Percentiles rank a stretch among this genome's conserved stretches.
These are phyloP conservation scores for Puccinellia tenuiflora DNA, from an alignment of 176 grass and related monocot species.

Conservation along the genomic window DNA sequence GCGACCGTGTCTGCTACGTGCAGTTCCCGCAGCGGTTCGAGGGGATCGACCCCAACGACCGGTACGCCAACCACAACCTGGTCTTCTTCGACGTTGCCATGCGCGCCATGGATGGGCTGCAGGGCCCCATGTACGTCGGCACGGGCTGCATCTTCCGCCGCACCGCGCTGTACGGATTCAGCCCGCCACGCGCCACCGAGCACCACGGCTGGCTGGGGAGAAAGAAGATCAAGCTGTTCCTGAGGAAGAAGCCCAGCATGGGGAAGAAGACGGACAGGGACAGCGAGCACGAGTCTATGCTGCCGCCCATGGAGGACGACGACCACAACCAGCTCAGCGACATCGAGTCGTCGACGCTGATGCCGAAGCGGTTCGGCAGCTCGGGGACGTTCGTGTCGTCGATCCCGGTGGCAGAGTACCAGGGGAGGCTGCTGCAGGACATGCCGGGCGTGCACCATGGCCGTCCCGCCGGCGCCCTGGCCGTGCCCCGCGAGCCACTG, in stretches of 20 bases:
- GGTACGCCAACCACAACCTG: constrained; percentile 94
- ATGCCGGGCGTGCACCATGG: constrained; percentile 61
- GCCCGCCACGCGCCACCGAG: constrained; percentile 84
- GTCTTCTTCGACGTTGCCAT: constrained; percentile 94
- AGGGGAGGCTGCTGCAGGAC: constrained; percentile 81
- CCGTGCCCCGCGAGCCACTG: constrained; percentile 79
- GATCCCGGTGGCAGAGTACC: constrained; percentile 86
- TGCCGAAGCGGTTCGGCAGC: constrained; percentile 72
- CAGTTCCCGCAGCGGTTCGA: constrained; percentile 98
- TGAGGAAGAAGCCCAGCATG: constrained; percentile 52
- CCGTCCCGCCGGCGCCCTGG: constrained; percentile 64
- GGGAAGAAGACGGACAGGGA: constrained; percentile 75
- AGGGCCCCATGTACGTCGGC: constrained; percentile 93
- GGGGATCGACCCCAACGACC: constrained; percentile 79
- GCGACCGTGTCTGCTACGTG: constrained; percentile 84
- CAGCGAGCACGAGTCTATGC: constrained; percentile 43
- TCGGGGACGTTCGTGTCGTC: constrained; percentile 64
- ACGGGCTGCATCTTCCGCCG: constrained; percentile 90
- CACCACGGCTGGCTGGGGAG: constrained; percentile 83
- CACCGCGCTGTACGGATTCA: constrained; percentile 90
- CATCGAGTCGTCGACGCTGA: constrained; percentile 52
- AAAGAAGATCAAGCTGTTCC: constrained; percentile 81
- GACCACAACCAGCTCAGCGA: constrained; percentile 36
- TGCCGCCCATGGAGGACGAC: constrained; percentile 57
- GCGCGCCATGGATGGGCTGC: constrained; percentile 94